A percentile compares a stretch with the other conserved stretches of the same genome.
Conservation (phyloP, 805 yeast species). For the Candida anglica region DNA sequence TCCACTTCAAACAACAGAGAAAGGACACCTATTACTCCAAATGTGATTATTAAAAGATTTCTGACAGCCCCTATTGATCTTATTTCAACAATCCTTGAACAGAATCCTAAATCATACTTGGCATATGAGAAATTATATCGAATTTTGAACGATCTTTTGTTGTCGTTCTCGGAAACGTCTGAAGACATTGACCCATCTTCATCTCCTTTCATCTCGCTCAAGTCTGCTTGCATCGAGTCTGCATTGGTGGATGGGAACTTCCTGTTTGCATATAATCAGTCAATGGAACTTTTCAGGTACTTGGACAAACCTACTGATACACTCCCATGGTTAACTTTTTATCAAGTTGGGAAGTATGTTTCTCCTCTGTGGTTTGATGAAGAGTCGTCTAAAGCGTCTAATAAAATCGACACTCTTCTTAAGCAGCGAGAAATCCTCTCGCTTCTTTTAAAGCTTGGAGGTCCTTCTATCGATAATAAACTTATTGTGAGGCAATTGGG, state of each 20-base stretch:
- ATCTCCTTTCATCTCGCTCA: constrained; percentile 14
- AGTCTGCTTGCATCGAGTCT: constrained; percentile 59
- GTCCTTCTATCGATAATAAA: constrained; percentile 49
- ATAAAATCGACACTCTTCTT: constrained; percentile 22
- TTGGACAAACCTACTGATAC: constrained; percentile 10
- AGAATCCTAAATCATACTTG: constrained; percentile 49
- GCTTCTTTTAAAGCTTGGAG: constrained; percentile 38
- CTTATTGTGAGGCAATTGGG: constrained; percentile 65
- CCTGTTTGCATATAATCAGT: constrained; percentile 46
- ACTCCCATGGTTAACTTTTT: constrained; percentile 65
- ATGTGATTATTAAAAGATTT: constrained; percentile 26
- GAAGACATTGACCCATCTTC: constrained; percentile 10
- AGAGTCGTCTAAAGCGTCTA: constrained; percentile 21
- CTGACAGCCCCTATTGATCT: constrained; percentile 26
- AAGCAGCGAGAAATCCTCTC: constrained; percentile 56
- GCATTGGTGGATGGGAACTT: constrained; percentile 64
- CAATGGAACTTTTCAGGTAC: constrained; percentile 34
- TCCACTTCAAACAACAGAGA: too few species aligned
- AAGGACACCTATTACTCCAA: constrained; percentile 35
- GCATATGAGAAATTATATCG: constrained; percentile 38
- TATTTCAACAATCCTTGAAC: constrained; percentile 44
- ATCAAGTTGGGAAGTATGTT: constrained; percentile 62
- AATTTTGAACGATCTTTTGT: constrained; percentile 37
- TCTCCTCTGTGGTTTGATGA: constrained; percentile 24
- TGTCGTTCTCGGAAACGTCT: constrained; percentile 17